Conservation (phyloP, 768 basidiomycete species). For the Auricularia cornea region DNA sequence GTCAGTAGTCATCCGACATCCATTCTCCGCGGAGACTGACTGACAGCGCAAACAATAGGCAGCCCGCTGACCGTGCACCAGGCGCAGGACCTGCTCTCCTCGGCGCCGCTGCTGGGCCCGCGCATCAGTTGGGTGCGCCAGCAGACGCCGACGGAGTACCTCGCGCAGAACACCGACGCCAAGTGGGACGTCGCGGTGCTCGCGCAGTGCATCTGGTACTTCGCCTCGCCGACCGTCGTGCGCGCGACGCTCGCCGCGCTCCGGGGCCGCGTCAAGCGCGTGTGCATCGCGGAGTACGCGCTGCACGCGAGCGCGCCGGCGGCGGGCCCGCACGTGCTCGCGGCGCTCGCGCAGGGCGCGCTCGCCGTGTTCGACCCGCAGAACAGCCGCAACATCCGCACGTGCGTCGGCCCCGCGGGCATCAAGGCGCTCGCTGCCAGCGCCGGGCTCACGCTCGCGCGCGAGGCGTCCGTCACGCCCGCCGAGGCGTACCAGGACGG, state of each 20-base stretch:
- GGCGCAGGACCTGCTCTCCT: slow-evolving; percentile 26
- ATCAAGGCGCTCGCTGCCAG: slow-evolving; percentile 20
- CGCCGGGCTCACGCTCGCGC: slow-evolving; percentile 14
- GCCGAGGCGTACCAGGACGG: slow-evolving; percentile 23
- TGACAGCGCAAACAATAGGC: slow-evolving; percentile 15
- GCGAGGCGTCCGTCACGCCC: slow-evolving; percentile 20
- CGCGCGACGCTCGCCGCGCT: slow-evolving; percentile 22
- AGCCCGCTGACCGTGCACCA: slow-evolving; percentile 29
- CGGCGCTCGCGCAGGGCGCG: slow-evolving; percentile 29
- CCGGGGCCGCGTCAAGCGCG: slow-evolving; percentile 13
- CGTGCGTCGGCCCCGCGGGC: slow-evolving; percentile 24
- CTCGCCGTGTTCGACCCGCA: slow-evolving; percentile 26
- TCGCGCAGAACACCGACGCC: slow-evolving; percentile 11
- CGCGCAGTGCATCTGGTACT: slow-evolving; percentile 33
- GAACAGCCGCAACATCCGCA: slow-evolving; percentile 27
- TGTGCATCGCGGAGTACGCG: slow-evolving; percentile 30
- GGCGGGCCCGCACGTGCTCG: slow-evolving; percentile 25
- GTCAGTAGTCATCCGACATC: slow-evolving; percentile 11
- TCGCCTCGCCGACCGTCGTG: slow-evolving; percentile 26
- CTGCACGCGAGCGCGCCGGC: slow-evolving; percentile 17
- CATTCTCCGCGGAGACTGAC: neutral
- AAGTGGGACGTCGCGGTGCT: slow-evolving; percentile 28
- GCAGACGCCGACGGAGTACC: slow-evolving; percentile 22
- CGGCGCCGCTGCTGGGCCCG: slow-evolving; percentile 19
- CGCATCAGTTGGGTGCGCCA: slow-evolving; percentile 27